Evolutionary conservation across 441 rosid genomes (phyloP).

Genomic region (Capsella rubella): DNA sequence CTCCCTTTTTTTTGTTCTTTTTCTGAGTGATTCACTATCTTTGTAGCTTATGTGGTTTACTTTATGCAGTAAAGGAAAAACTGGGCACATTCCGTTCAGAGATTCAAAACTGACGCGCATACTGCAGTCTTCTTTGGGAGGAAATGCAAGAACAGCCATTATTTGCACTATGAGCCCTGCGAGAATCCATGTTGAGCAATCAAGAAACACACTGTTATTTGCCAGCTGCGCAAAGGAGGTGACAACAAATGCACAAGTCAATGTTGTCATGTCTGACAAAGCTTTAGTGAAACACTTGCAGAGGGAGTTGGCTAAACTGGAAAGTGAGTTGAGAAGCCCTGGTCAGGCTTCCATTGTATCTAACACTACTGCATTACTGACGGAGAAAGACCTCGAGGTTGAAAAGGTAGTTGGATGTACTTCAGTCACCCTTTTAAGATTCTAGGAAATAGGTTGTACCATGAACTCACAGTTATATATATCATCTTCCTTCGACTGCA

Average conservation of each 20-base stretch:
- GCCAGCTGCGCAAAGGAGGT: conserved; percentile 90
- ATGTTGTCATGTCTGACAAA: conserved; percentile 79
- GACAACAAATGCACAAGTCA: conserved; percentile 79
- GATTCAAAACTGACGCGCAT: conserved; percentile 83
- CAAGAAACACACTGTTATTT: conserved; percentile 81
- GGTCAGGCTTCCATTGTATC: conserved; percentile 47
- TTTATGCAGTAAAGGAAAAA: conserved; percentile 75
- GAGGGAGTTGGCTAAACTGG: conserved; percentile 78
- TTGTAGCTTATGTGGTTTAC: conserved; percentile 30
- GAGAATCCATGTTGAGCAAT: conserved; percentile 73
- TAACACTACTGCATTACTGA: conserved; percentile 53
- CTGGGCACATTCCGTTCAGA: conserved; percentile 76
- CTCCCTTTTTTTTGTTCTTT: conserved; percentile 5
- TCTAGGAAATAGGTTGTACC: conserved; percentile 14
- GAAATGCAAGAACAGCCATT: conserved; percentile 77
- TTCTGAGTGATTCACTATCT: conserved; percentile 15
- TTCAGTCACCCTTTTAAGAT: conserved; percentile 20
- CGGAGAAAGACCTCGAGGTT: conserved; percentile 69
- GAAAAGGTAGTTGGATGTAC: conserved; percentile 56
- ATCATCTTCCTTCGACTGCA: conserved; percentile 8
- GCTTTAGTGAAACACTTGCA: conserved; percentile 75
- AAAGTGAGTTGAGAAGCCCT: conserved; percentile 61
- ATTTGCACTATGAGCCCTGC: conserved; percentile 85
- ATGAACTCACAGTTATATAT: conserved; percentile 7
- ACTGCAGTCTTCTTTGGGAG: conserved; percentile 72